Conservation (phyloP, 192 early-diverging fungal genomes). For the Coemansia biformis region DNA sequence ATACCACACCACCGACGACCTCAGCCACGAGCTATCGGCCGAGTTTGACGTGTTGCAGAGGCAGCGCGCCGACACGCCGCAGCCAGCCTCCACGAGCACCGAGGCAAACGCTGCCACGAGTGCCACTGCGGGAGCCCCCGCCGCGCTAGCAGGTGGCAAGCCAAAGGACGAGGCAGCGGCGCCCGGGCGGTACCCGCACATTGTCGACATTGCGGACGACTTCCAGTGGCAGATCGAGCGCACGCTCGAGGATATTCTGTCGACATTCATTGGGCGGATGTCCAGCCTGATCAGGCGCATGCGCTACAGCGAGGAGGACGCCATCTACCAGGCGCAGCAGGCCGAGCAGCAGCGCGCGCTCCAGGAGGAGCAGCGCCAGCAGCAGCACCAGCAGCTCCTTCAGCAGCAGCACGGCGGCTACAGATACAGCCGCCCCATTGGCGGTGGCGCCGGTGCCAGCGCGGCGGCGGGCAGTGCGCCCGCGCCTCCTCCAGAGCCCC, state of each 20-base stretch:
- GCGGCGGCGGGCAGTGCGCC: slow-evolving; percentile 11
- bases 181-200: slow-evolving; percentile 29
- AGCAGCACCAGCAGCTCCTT: slow-evolving; percentile 21
- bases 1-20: slow-evolving; percentile 42
- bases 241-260: slow-evolving; percentile 50
- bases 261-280: slow-evolving; percentile 56
- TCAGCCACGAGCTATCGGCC: slow-evolving; percentile 41
- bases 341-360: slow-evolving; percentile 22
- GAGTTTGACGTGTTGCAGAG: slow-evolving; percentile 39
- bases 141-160: too few species aligned
- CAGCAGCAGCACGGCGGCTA: slow-evolving; percentile 35
- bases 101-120: too few species aligned
- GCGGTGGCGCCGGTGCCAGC: slow-evolving; percentile 21
- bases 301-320: slow-evolving; percentile 68
- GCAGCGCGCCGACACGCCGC: slow-evolving; percentile 15
- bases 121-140: too few species aligned
- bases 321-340: slow-evolving; percentile 46
- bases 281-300: slow-evolving; percentile 55
- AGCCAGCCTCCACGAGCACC: too few species aligned
- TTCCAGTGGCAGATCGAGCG: slow-evolving; percentile 54
- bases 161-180: too few species aligned
- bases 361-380: slow-evolving; percentile 40
- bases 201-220: slow-evolving; percentile 29
- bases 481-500: too few species aligned
- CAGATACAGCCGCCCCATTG: slow-evolving; percentile 19